phyloP scores from a whole-genome alignment of 2,329 filamentous ascomycete genomes.

The Aspergillus persii region DNA sequence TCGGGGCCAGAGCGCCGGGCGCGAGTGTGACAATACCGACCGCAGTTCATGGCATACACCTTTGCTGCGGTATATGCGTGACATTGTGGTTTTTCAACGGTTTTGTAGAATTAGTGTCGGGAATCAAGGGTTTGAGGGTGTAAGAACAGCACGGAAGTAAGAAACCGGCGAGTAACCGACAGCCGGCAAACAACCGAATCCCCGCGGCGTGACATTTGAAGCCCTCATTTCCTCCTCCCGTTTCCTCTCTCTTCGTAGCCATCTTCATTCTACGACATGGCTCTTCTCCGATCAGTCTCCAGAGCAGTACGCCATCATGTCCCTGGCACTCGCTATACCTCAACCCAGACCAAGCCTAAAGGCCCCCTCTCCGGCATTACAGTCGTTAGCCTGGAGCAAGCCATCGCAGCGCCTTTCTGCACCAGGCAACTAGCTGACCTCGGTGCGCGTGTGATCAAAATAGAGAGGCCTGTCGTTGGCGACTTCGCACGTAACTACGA shows the following conservation, averaged over 20 bases:
- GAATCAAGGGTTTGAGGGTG: too few relatives aligned
- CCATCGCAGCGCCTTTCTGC: conserved; percentile 55
- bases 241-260: too few relatives aligned
- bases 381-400: conserved; percentile 55
- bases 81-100: conserved; percentile 1
- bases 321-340: conserved; percentile 1
- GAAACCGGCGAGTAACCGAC: not conserved
- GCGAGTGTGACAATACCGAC: not conserved
- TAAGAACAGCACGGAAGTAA: not conserved
- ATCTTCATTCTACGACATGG: not conserved
- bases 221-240: too few relatives aligned
- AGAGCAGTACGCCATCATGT: not conserved
- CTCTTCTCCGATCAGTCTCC: not conserved
- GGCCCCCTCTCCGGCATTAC: conserved; percentile 46
- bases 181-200: not conserved
- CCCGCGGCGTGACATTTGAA: not conserved
- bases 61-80: not conserved
- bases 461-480: conserved; percentile 52
- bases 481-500: conserved; percentile 56
- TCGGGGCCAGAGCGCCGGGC: not conserved
- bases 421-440: conserved; percentile 55
- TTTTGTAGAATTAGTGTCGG: not conserved
- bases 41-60: not conserved
- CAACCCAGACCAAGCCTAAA: conserved; percentile 2
- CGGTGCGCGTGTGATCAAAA: conserved; percentile 55